Evolutionary conservation across 345 rosid species (phyloP), one percentile per base, ranked within the genome.

Genomic region (Kandelia obovata): DNA sequence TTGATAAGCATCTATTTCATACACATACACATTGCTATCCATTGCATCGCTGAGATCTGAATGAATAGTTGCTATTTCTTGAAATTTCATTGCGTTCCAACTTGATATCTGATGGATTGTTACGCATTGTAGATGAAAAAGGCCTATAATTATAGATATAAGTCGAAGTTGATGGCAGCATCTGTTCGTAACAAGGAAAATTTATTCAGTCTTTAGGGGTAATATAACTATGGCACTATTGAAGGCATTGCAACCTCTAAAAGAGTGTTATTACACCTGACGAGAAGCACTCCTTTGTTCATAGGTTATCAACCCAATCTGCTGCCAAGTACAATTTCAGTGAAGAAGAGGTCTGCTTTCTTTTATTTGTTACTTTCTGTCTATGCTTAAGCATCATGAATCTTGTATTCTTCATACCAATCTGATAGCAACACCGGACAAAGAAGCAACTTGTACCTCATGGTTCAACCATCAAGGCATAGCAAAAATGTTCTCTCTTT

Each of bases 121-220:
- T 30, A 27, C 46, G 46, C 27, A 32, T 62, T 77, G 58, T 78
- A 89, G 92, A 86, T 80, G 34, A 76, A 81, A 69, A 91, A 88
- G 75, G 82, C 90, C 49, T 88, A 89, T 71, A 94, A 91, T 74
- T 94, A 89, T 62, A 96, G 97, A 60, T 79, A 88, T 72, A 94
- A 89, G 76, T 89, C 98, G 30, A 94, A 89, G 87, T 71, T 94
- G 77, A 94, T 91, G 96, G 98, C 96, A 43, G 98, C 98, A 69
- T 96, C 96, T 61, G 96, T 94, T 74, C 82, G 97, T 32, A 91
- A 91, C 95, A 94, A 91, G 76, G 96, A 91, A 76, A 96, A 91
- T 83, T 75, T 91, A 47, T 94, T 91, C 85, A 89, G 92, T 75
- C 89, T 91, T 79, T 73, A 91, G 75, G 97, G 98, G 98, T 91